Base-by-base conservation (phyloP, 164 flowering plant species). In the Dillenia suffruticosa region DNA sequence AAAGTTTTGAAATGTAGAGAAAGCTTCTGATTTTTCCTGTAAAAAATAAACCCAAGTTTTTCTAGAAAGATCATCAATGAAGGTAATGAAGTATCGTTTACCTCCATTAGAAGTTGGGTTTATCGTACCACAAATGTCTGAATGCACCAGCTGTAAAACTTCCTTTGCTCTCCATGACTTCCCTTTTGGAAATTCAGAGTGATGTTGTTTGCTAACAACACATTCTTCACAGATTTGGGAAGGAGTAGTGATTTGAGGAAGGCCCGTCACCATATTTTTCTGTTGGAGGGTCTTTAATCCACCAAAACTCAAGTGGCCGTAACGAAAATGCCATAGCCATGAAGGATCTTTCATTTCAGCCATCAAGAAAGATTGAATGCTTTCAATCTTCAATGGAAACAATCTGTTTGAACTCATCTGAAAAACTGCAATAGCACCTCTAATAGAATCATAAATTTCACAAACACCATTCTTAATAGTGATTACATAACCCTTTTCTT, bases 31-130 rank as follows among this genome's bases (percentile, higher is more conserved):
- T 61, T 61, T 61, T 44, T 51, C 12, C 49, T 61, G 8, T 17
- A 61, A 61, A 61, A 61, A 61, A 61, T 61, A 50, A 61, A 61
- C 64, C 56, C 56, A 51, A 61, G 61, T 58, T 58, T 58, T 58
- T 58, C 51, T 4, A 58, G 49, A 46, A 58, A 46, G 22, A 58
- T 58, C 26, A 58, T 46, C 51, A 51, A 51, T 51, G 54, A 51
- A 51, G 54, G 26, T 51, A 51, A 51, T 51, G 16, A 51, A 51
- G 54, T 16, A 58, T 58, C 49, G 8, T 43, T 17, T 58, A 59
- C 62, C 62, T 22, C 50, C 64, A 51, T 62, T 62, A 62, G 57
- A 62, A 62, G 12, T 43, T 62, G 64, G 64, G 15, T 9, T 62
- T 62, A 62, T 62, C 17, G 64, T 50, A 15, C 57, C 57, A 51